Conservation (phyloP, 331 rosid genomes). For the Quercus phellos region DNA sequence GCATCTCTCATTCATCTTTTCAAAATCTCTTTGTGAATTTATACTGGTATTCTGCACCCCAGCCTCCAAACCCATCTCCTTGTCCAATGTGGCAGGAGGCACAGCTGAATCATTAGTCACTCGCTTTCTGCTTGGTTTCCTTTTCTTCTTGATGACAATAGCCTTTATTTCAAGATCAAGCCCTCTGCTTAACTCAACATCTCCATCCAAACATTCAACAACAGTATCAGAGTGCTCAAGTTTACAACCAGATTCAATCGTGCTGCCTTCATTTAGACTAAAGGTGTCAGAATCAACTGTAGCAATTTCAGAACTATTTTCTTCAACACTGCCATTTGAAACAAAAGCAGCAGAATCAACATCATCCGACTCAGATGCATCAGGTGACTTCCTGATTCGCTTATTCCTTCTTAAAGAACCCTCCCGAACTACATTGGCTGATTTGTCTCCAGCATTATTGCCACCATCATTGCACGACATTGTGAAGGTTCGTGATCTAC, state of each 20-base stretch:
- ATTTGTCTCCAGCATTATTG: slow-evolving; percentile 28
- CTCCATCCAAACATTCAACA: slow-evolving; percentile 54
- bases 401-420: slow-evolving; percentile 42
- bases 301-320: slow-evolving; percentile 58
- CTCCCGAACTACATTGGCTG: slow-evolving; percentile 36
- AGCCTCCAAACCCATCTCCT: slow-evolving; percentile 36
- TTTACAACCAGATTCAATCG: slow-evolving; percentile 64
- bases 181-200: slow-evolving; percentile 50
- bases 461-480: slow-evolving; percentile 35
- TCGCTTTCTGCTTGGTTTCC: slow-evolving; percentile 79
- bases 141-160: slow-evolving; percentile 66
- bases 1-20: slow-evolving; percentile 34
- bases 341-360: slow-evolving; percentile 45
- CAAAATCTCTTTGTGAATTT: slow-evolving; percentile 44
- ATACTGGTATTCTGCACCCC: slow-evolving; percentile 36
- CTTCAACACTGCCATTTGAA: slow-evolving; percentile 65
- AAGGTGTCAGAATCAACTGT: slow-evolving; percentile 67
- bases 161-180: slow-evolving; percentile 62
- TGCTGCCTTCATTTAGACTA: slow-evolving; percentile 70
- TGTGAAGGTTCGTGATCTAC: slow-evolving; percentile 31
- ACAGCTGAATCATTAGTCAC: slow-evolving; percentile 42
- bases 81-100: slow-evolving; percentile 34
- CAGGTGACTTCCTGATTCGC: slow-evolving; percentile 53
- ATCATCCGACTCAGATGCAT: slow-evolving; percentile 55
- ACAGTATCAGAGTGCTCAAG: slow-evolving; percentile 46